Conservation (phyloP, 805 yeast species). For the Candida tibetensis region DNA sequence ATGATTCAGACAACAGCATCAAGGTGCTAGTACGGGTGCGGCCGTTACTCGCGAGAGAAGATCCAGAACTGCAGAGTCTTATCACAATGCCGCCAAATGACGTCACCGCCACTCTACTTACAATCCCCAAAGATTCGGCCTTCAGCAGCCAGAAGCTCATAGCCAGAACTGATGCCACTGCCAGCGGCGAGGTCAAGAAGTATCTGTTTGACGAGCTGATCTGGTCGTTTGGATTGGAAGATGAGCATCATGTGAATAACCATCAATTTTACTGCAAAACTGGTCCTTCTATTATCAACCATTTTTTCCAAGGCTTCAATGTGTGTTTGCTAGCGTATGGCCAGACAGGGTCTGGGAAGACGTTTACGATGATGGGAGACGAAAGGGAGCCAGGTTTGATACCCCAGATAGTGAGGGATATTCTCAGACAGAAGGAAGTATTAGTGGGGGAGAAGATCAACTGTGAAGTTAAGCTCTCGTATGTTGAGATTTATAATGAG, state of each 20-base stretch:
- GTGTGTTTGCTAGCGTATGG: conserved; percentile 45
- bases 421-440: conserved; percentile 44
- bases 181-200: conserved; percentile 20
- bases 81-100: conserved; percentile 30
- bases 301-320: conserved; percentile 39
- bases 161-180: conserved; percentile 3
- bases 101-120: conserved; percentile 16
- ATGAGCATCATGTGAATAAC: conserved; percentile 47
- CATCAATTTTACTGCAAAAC: conserved; percentile 46
- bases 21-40: conserved; percentile 54
- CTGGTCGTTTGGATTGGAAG: conserved; percentile 41
- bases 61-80: conserved; percentile 14
- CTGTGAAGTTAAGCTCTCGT: conserved; percentile 50
- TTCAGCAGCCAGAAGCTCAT: conserved; percentile 8
- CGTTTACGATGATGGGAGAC: conserved; percentile 43
- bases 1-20: conserved; percentile 24
- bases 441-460: conserved; percentile 37
- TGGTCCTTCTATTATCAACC: conserved; percentile 60
- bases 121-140: conserved; percentile 22
- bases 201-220: conserved; percentile 54
- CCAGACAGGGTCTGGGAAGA: conserved; percentile 43
- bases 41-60: conserved; percentile 39
- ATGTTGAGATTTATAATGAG: conserved; percentile 77
- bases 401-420: conserved; percentile 47
- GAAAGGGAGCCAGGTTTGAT: conserved; percentile 36